These are phyloP conservation scores for Erythrobasidium hasegawianum DNA, from an alignment of 1,284 basidiomycete genomes.

Conservation along the genomic window DNA sequence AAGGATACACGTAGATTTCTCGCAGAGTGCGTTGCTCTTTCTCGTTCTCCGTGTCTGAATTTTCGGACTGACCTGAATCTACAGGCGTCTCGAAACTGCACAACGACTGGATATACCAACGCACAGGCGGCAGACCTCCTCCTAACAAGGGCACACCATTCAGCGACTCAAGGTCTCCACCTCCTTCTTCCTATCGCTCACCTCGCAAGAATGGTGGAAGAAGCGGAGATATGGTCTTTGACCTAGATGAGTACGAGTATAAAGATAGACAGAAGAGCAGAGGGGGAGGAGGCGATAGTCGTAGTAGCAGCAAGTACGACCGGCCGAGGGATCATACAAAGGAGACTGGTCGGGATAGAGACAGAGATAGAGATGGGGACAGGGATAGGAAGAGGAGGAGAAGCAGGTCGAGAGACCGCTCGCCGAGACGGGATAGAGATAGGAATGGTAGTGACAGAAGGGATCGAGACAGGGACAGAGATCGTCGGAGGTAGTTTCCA, in stretches of 20 bases:
- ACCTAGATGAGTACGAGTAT: constrained; percentile 36
- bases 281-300: constrained; percentile 6
- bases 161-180: background rate
- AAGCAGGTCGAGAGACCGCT: constrained; percentile 42
- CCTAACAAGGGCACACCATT: constrained; percentile 40
- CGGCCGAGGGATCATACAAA: constrained; percentile 22
- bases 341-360: constrained; percentile 32
- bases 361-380: constrained; percentile 38
- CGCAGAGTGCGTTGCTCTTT: constrained; percentile 58
- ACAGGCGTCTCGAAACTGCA: constrained; percentile 71
- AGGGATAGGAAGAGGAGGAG: constrained; percentile 34
- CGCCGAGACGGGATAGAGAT: constrained; percentile 30
- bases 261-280: constrained; percentile 33
- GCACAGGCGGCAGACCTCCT: constrained; percentile 44
- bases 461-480: constrained; percentile 32
- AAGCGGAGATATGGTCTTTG: constrained; percentile 43
- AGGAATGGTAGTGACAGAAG: constrained; percentile 21
- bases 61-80: no score
- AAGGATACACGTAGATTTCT: constrained; percentile 96
- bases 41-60: no score
- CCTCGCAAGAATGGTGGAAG: constrained; percentile 21
- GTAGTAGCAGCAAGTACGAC: constrained; percentile 4
- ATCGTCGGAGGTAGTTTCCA: background rate
- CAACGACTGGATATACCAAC: constrained; percentile 51
- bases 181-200: constrained; percentile 18